Evolutionary conservation across 768 basidiomycete genomes (phyloP).

Genomic region (Serpula lacrymans): DNA sequence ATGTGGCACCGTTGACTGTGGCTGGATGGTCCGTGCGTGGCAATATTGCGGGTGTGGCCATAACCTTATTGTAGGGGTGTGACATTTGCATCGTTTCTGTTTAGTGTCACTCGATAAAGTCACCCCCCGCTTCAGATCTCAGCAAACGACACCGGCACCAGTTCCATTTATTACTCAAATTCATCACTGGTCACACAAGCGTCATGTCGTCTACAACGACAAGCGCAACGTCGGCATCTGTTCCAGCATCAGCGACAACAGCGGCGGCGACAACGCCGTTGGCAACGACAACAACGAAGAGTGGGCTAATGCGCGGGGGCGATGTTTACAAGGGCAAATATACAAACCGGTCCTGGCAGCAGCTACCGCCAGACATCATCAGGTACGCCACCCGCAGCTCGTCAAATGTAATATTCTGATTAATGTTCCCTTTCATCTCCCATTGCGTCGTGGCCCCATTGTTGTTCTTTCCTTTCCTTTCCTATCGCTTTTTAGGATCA

Average conservation of each 20-base stretch:
- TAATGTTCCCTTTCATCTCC: neutral
- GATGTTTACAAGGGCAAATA: slow-evolving; percentile 56
- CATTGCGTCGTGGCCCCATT: too few species aligned
- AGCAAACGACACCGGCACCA: too few species aligned
- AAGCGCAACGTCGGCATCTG: neutral
- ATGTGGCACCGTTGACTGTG: too few species aligned
- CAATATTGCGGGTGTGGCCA: slow-evolving; percentile 2
- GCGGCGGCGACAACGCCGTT: slow-evolving; percentile 5
- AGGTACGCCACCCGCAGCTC: slow-evolving; percentile 41
- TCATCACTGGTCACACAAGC: slow-evolving; percentile 21
- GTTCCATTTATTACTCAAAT: too few species aligned
- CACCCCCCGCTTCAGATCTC: too few species aligned
- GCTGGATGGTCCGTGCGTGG: slow-evolving; percentile 29
- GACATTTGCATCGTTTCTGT: slow-evolving; percentile 12
- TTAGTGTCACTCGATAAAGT: too few species aligned
- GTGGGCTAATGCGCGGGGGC: slow-evolving; percentile 22
- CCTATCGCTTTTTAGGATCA: slow-evolving; percentile 16
- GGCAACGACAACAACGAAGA: slow-evolving; percentile 20
- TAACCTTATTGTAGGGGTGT: slow-evolving; percentile 1
- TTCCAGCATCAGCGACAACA: slow-evolving; percentile 20
- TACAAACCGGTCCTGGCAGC: slow-evolving; percentile 56
- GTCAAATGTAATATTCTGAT: slow-evolving; percentile 4
- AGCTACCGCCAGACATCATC: slow-evolving; percentile 59
- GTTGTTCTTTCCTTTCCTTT: too few species aligned
- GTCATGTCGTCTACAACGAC: slow-evolving; percentile 20